Base-by-base conservation (phyloP, 768 basidiomycete species). In the Suillus americanus region DNA sequence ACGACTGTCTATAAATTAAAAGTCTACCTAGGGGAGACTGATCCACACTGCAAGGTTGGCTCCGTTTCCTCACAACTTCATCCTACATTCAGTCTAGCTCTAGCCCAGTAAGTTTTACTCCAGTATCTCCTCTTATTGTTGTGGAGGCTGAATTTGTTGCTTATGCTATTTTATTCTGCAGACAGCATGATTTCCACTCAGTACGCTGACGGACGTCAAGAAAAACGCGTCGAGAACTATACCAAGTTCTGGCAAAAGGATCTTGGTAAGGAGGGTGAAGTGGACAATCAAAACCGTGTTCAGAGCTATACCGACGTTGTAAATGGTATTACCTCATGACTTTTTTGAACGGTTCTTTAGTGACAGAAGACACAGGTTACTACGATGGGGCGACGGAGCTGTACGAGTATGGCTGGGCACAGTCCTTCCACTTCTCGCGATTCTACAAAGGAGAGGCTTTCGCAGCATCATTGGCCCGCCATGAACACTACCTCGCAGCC, bases 321-420 rank as follows among this genome's bases (percentile, higher is more conserved):
- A 65, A 97, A 97, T 68, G 95, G 94, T 93, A 8, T 28, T 28
- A 16, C 20, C 37, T 30, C n/a, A 8, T 25, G 12, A n/a, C 16
- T 35, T 25, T 35, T n/a, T 51, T 33, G 5, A 13, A 8, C 5
- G 25, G 2, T 41, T 61, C 25, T 23, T 20, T 28, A 18, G 13
- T 62, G 37, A 48, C 61, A 23, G 0, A 55, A 57, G 25, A 60
- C 33, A n/a, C 60, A 92, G 93, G 93, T 55, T 97, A 95, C 80
- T 97, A 97, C 73, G 95, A 97, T 75, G 95, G 94, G 69, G 94
- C 92, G 16, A 96, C 95, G 23, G 87, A 92, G 75, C 81, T 96
- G 62, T 95, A 96, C 80, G 94, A 96, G 75, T 95, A 90, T 74
- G 94, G 90, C 64, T 92, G 92, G 94, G 83, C 84, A 8, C 82